phyloP scores from a whole-genome alignment of 2,329 filamentous ascomycete genomes.

The Colletotrichum endophyticum region DNA sequence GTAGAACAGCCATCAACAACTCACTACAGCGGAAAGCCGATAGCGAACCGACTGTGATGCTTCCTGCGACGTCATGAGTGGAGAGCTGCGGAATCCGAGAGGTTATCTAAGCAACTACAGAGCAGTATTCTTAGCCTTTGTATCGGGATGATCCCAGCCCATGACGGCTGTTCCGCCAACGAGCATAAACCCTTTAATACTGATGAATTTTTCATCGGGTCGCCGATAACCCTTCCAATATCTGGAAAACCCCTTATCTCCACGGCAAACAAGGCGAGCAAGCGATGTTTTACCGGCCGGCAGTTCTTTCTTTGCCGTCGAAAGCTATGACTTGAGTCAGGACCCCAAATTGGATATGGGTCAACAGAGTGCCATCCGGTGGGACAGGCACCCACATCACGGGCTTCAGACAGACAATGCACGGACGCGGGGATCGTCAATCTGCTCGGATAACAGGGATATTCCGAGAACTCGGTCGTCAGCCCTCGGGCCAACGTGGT shows the following conservation, averaged over 20 bases:
- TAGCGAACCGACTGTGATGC: neutral
- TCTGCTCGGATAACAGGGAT: neutral
- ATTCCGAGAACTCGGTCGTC: neutral
- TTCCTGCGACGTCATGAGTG: neutral
- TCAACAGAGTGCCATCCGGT: neutral
- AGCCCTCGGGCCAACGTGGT: neutral
- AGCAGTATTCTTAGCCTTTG: neutral
- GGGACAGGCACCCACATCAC: neutral
- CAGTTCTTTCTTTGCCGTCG: neutral
- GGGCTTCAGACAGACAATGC: neutral
- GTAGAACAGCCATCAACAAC: neutral
- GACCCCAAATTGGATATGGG: neutral
- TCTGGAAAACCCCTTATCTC: neutral
- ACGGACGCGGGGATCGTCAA: neutral
- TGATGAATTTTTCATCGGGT: neutral
- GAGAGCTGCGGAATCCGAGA: neutral
- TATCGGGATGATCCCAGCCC: neutral
- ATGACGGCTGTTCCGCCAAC: neutral
- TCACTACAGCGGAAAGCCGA: neutral
- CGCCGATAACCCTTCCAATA: neutral
- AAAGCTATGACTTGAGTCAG: neutral
- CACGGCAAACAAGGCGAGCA: neutral
- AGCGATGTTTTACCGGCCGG: neutral
- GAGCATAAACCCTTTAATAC: neutral
- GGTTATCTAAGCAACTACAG: neutral